Base-by-base conservation (phyloP, 257 asterid genomes). In the Buddleja alternifolia region DNA sequence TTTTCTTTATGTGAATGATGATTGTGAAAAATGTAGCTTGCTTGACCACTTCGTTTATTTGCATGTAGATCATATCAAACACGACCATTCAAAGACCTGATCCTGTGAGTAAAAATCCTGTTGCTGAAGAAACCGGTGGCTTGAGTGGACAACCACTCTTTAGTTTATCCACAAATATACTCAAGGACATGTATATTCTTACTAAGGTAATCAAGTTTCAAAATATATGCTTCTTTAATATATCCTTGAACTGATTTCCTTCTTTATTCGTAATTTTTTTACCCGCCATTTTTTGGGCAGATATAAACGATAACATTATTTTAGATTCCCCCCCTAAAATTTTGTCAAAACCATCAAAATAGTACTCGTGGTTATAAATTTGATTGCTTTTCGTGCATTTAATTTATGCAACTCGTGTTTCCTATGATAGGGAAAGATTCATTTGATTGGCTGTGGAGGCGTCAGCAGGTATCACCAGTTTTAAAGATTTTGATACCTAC, bases 91-190 rank as follows among this genome's bases (percentile, higher is more conserved):
- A 88, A 81, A 87, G 99, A 76, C 97, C 97, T 1, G 87, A 87
- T 61, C 17, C 91, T 64, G 88, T 81, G 40, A 84, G 44, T 53
- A 60, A 69, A 37, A 81, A 82, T 64, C 97, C 96, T 2, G 80
- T 84, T 66, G 83, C 96, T 20, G 73, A 79, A 71, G 99, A 94
- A 83, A 50, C 92, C 1, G 97, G 99, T 69, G 99, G 99, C 75
- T 84, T 94, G 87, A 94, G 99, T 73, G 97, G 99, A 76, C 81
- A 78, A 71, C 97, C 97, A 10, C 88, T 94, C 56, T 94, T 81
- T 61, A 60, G 62, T 59, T 57, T 81, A 63, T 94, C 99, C 40
- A 89, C 96, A 40, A 72, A 77, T 78, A 81, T 87, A 39, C 89
- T 94, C 83, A 86, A 92, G 74, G 95, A 91, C 65, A 91, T 89